Evolutionary conservation across 2,329 filamentous ascomycete species (phyloP).

Genomic region (Aaosphaeria pasadenensis): DNA sequence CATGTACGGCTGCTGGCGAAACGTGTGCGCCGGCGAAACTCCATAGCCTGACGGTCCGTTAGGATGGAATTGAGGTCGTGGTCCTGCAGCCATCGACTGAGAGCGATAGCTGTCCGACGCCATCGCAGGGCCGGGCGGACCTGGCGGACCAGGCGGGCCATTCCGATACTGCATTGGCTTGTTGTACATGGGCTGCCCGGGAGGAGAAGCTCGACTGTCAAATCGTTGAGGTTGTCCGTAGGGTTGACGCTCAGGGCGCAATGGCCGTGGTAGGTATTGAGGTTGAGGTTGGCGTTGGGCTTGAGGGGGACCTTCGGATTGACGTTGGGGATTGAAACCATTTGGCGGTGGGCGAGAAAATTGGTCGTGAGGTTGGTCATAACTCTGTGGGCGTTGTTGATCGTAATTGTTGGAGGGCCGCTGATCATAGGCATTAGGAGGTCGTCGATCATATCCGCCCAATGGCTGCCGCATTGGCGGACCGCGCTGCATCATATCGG

Average conservation of each 20-base stretch:
- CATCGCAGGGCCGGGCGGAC: constrained; percentile 60
- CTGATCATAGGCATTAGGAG: constrained; percentile 26
- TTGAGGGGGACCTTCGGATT: constrained; percentile 32
- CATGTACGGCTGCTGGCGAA: constrained; percentile 75
- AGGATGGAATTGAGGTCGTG: constrained; percentile 71
- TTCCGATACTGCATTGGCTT: constrained; percentile 45
- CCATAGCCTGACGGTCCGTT: constrained; percentile 29
- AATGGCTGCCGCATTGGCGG: constrained; percentile 58
- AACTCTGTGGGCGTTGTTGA: constrained; percentile 25
- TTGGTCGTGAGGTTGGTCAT: constrained; percentile 20
- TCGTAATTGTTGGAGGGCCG: constrained; percentile 19
- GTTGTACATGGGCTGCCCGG: constrained; percentile 47
- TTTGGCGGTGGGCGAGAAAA: constrained; percentile 35
- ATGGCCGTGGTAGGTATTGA: constrained; percentile 59
- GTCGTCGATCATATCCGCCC: constrained; percentile 39
- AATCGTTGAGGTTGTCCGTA: constrained; percentile 71
- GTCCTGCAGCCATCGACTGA: constrained; percentile 80
- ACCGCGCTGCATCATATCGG: constrained; percentile 58
- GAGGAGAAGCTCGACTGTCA: constrained; percentile 55
- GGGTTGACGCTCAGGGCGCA: constrained; percentile 63
- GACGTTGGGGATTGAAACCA: constrained; percentile 27
- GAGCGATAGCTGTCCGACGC: constrained; percentile 86
- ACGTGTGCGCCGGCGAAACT: constrained; percentile 66
- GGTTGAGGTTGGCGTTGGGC: constrained; percentile 45
- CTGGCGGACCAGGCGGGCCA: constrained; percentile 52